Evolutionary conservation across 2,329 filamentous ascomycete species (phyloP).

Genomic region (Zymoseptoria ardabiliae): DNA sequence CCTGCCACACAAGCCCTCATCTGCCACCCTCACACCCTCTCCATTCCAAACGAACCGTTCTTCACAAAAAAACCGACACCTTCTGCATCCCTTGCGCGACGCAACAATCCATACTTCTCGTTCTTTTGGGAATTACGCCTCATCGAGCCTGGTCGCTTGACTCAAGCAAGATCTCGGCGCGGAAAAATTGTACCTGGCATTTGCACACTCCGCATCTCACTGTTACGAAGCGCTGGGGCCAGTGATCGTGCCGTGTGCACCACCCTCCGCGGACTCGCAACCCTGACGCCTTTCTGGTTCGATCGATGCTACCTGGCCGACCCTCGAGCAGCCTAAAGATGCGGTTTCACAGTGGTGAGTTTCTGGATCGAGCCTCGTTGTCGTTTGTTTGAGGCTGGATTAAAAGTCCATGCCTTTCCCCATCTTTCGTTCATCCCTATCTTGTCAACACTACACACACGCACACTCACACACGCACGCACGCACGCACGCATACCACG

Average conservation of each 20-base stretch:
- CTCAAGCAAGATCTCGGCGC: constrained; percentile 3
- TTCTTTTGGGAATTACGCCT: constrained; percentile 21
- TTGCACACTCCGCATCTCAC: constrained; percentile 17
- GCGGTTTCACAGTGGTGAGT: constrained; percentile 27
- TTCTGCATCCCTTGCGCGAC: constrained; percentile 20
- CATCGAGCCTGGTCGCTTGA: constrained; percentile 1
- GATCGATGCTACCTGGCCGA: constrained; percentile 17
- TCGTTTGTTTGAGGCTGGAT: background rate
- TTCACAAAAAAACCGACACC: constrained; percentile 5
- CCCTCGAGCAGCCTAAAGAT: constrained; percentile 15
- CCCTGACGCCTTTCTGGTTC: background rate
- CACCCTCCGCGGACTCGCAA: constrained; percentile 18
- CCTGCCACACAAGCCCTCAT: constrained; percentile 7
- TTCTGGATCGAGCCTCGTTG: constrained; percentile 9
- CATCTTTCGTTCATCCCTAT: constrained; percentile 21
- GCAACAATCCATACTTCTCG: constrained; percentile 23
- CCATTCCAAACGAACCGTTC: background rate
- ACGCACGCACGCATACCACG: constrained; percentile 3
- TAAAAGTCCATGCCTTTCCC: background rate
- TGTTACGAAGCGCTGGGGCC: constrained; percentile 15
- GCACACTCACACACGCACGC: background rate
- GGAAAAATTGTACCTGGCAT: constrained; percentile 27
- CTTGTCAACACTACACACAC: constrained; percentile 9
- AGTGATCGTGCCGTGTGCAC: constrained; percentile 16
- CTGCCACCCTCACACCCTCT: background rate